Evolutionary conservation across 2,329 filamentous ascomycete genomes (phyloP), one percentile per base, ranked within the genome.

Genomic region (Fusarium dimerum): DNA sequence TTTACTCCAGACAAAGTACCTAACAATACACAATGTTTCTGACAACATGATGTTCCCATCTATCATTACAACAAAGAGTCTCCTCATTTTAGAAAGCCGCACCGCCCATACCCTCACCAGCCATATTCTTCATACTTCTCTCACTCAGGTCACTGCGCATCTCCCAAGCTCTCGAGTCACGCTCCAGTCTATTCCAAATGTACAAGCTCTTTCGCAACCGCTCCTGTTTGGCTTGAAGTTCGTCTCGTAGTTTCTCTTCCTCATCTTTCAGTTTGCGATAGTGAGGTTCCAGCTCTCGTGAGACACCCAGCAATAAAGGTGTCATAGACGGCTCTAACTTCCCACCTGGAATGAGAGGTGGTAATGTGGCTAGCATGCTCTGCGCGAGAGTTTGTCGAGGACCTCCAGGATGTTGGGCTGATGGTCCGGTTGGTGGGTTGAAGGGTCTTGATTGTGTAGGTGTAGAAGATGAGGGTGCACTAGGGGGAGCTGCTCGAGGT

Each of bases 401-500:
- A 50, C 61, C 66, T 51, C 66, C 62, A 43, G 67, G 62, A 52
- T 73, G 71, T 55, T 73, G 71, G n/a, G 70, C 65, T 16, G 73
- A 71, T n/a, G 81, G 81, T 4, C 81, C 81, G 2, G 81, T 83
- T 4, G 80, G 81, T 3, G 81, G 81, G 57, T 84, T 83, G 66
- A 84, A 84, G 0, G 79, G 75, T 15, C 72, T 67, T 20, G 64
- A 55, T 73, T 80, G 55, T 63, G 70, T 51, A 65, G 77, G 71
- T 3, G 75, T 74, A 9, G 74, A 68, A 9, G 75, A 64, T 17
- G 72, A 69, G 30, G 61, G 63, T 59, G 46, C 70, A 68, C 48
- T 71, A 50, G 60, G 66, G 40, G 58, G 68, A 61, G 55, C 59
- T 12, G 57, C 67, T 43, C 78, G 71, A 10, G 78, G 79, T 2